Evolutionary conservation across 352 stramenopile genomes (phyloP).

Genomic region (Globisporangium sylvaticum): DNA sequence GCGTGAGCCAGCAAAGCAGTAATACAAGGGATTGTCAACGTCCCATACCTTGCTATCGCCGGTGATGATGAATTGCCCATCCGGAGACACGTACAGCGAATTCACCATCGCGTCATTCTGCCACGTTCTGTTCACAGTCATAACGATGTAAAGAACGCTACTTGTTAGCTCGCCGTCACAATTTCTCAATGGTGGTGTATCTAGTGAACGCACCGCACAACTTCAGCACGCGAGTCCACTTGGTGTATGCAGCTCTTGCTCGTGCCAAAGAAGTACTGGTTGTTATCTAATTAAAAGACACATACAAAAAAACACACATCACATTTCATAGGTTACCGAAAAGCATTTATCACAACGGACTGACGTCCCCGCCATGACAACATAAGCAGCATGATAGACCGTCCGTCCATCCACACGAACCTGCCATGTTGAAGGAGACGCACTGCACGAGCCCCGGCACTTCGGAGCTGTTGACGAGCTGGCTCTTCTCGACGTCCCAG

Average conservation of each 20-base stretch:
- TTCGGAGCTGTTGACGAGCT: constrained; percentile 56
- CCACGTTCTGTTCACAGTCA: constrained; percentile 45
- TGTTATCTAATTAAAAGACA: constrained; percentile 42
- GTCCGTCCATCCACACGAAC: constrained; percentile 19
- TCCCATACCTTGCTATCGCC: constrained; percentile 74
- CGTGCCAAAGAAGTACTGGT: constrained; percentile 78
- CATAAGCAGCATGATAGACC: not conserved
- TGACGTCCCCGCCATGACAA: not conserved
- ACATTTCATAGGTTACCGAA: not conserved
- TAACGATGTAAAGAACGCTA: not conserved
- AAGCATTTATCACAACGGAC: not conserved
- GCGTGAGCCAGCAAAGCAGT: not conserved
- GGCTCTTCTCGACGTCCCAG: constrained; percentile 82
- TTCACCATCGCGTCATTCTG: constrained; percentile 88
- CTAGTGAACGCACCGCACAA: constrained; percentile 16
- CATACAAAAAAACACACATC: not conserved
- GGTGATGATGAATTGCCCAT: constrained; percentile 76
- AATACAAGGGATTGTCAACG: not conserved
- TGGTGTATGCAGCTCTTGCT: constrained; percentile 79
- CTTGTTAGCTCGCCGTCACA: not conserved
- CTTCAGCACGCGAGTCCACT: constrained; percentile 60
- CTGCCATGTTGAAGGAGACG: constrained; percentile 76
- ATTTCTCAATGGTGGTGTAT: not conserved
- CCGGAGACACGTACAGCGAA: constrained; percentile 68
- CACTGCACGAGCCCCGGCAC: constrained; percentile 81